phyloP scores from a whole-genome alignment of 2,329 filamentous ascomycete species.

The Trichoderma sp. region DNA sequence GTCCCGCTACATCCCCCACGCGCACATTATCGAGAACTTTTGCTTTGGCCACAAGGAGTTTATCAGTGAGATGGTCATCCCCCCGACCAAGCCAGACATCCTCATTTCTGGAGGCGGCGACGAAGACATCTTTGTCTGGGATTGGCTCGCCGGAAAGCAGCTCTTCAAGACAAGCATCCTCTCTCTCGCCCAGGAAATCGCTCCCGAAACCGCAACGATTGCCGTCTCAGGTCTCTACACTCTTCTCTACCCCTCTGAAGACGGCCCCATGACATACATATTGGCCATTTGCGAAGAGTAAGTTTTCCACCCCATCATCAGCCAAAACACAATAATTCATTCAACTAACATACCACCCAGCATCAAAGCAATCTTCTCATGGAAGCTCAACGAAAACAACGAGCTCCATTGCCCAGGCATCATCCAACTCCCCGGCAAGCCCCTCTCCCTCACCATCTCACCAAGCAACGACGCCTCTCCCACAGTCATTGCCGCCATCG shows the following conservation, averaged over 20 bases:
- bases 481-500: constrained; percentile 40
- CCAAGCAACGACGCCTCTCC: constrained; percentile 25
- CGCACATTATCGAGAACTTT: constrained; percentile 83
- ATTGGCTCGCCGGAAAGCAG: constrained; percentile 63
- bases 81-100: constrained; percentile 51
- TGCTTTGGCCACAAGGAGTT: constrained; percentile 88
- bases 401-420: constrained; percentile 45
- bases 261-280: constrained; percentile 35
- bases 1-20: constrained; percentile 75
- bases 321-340: not conserved
- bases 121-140: constrained; percentile 72
- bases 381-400: constrained; percentile 49
- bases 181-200: constrained; percentile 38
- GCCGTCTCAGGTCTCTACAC: constrained; percentile 47
- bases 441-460: constrained; percentile 51
- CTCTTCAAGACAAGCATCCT: constrained; percentile 54
- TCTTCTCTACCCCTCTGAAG: constrained; percentile 31
- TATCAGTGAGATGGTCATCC: constrained; percentile 71
- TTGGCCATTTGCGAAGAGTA: constrained; percentile 59
- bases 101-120: constrained; percentile 89
- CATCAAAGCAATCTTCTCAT: constrained; percentile 63
- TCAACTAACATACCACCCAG: constrained; percentile 30
- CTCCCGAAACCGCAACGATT: constrained; percentile 38
- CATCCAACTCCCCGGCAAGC: constrained; percentile 61
- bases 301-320: constrained; percentile 23